A percentile compares a stretch with the other conserved stretches of the same genome.
Evolutionary conservation across 768 basidiomycete genomes (phyloP).

Genomic region (Lactarius sp.): DNA sequence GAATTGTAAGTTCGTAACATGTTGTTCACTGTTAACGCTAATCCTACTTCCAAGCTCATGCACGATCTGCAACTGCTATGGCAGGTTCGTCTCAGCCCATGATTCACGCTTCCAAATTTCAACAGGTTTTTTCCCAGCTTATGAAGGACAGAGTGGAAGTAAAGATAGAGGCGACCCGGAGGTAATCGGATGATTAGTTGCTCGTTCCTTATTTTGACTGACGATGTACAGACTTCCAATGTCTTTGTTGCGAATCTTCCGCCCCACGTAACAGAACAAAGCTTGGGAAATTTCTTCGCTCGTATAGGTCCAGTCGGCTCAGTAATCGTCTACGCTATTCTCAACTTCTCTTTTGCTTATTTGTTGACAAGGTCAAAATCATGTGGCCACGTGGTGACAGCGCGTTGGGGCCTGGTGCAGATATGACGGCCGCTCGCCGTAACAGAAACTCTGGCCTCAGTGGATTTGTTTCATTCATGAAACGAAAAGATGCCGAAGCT

Average conservation of each 20-base stretch:
- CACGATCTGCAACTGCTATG: slow-evolving; percentile 82
- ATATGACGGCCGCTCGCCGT: slow-evolving; percentile 68
- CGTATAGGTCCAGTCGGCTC: slow-evolving; percentile 90
- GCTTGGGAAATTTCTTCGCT: slow-evolving; percentile 87
- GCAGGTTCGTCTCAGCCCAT: slow-evolving; percentile 53
- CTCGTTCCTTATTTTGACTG: slow-evolving; percentile 6
- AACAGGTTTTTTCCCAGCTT: slow-evolving; percentile 43
- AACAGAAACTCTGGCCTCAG: slow-evolving; percentile 74
- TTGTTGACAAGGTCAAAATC: slow-evolving; percentile 67
- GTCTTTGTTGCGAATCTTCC: slow-evolving; percentile 95
- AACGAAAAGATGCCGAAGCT: slow-evolving; percentile 81
- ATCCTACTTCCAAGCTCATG: slow-evolving; percentile 40
- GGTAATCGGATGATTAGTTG: slow-evolving; percentile 38
- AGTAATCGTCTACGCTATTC: slow-evolving; percentile 40
- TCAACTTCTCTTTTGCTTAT: slow-evolving; percentile 8
- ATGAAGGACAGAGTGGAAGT: slow-evolving; percentile 87
- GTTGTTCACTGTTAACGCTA: background rate
- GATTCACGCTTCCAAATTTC: background rate
- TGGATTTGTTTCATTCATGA: slow-evolving; percentile 98
- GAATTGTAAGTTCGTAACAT: slow-evolving; percentile 42
- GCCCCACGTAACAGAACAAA: slow-evolving; percentile 76
- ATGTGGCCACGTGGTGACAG: slow-evolving; percentile 97
- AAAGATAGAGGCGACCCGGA: slow-evolving; percentile 86
- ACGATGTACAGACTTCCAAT: slow-evolving; percentile 73
- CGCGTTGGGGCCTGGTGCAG: slow-evolving; percentile 60